phyloP scores from a whole-genome alignment of 352 stramenopile genomes.

The Phytophthora chlamydospora region DNA sequence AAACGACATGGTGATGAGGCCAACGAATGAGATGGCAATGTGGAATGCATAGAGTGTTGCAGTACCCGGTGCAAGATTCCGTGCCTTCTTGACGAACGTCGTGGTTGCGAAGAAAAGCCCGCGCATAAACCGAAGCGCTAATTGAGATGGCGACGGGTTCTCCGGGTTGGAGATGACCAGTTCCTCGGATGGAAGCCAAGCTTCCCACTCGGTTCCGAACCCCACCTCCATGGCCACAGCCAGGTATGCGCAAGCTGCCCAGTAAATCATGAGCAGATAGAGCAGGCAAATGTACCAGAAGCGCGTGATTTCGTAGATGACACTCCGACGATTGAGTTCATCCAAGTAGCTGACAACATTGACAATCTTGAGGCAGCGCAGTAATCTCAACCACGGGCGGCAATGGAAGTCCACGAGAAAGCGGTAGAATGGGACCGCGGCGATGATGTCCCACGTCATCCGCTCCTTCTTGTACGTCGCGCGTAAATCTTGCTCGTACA shows the following conservation, averaged over 20 bases:
- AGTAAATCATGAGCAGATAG: constrained; percentile 69
- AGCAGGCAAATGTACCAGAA: constrained; percentile 61
- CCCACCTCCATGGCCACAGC: constrained; percentile 42
- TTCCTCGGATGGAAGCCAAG: constrained; percentile 49
- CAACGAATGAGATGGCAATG: constrained; percentile 44
- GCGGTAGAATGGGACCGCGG: constrained; percentile 47
- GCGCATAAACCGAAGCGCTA: constrained; percentile 44
- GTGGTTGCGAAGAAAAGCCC: constrained; percentile 53
- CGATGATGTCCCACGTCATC: constrained; percentile 48
- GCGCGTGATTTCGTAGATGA: constrained; percentile 58
- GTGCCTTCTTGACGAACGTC: constrained; percentile 52
- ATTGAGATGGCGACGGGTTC: constrained; percentile 34
- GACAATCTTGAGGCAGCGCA: constrained; percentile 53
- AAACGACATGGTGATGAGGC: constrained; percentile 55
- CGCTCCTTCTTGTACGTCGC: constrained; percentile 47
- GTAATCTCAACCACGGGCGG: constrained; percentile 38
- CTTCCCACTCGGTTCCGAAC: constrained; percentile 57
- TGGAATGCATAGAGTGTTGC: constrained; percentile 43
- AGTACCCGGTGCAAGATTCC: constrained; percentile 38
- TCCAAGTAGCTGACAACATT: constrained; percentile 63
- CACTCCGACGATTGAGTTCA: constrained; percentile 61
- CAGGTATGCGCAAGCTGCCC: constrained; percentile 59
- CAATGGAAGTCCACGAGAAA: constrained; percentile 41
- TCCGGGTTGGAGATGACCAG: constrained; percentile 35
- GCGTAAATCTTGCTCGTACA: constrained; percentile 51